Evolutionary conservation across 2,329 filamentous ascomycete genomes (phyloP).

Genomic region (Colletotrichum orbiculare): DNA sequence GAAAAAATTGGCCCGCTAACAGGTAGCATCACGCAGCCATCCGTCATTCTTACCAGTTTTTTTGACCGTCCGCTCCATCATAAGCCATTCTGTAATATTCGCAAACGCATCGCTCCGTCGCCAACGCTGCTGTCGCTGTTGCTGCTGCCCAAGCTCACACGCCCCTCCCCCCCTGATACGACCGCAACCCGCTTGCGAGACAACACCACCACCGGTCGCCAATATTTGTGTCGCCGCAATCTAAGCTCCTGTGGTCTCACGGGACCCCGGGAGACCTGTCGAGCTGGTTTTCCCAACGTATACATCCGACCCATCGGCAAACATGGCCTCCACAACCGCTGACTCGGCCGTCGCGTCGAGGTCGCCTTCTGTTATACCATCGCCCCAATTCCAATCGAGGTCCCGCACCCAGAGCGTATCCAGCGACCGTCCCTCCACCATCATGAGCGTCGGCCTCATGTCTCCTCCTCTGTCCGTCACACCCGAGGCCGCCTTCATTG

Average conservation of each 20-base stretch:
- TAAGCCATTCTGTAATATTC: conserved; percentile 34
- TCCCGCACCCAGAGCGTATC: conserved; percentile 74
- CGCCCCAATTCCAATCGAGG: conserved; percentile 47
- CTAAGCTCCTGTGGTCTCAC: conserved; percentile 37
- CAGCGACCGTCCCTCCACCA: conserved; percentile 75
- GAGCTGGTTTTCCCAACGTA: conserved; percentile 21
- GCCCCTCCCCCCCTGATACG: conserved; percentile 25
- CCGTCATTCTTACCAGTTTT: conserved; percentile 26
- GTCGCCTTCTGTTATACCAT: conserved; percentile 48
- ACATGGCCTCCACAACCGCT: conserved; percentile 32
- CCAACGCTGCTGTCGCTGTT: conserved; percentile 2
- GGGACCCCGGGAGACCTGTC: conserved; percentile 25
- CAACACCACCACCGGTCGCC: conserved; percentile 11
- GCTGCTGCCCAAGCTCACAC: not conserved
- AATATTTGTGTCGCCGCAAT: conserved; percentile 32
- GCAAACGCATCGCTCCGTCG: conserved; percentile 21
- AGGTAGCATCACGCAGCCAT: conserved; percentile 33
- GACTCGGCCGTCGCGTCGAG: conserved; percentile 42
- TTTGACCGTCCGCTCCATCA: conserved; percentile 13
- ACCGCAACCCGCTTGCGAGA: conserved; percentile 21
- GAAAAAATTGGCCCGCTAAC: conserved; percentile 24
- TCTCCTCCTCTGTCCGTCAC: conserved; percentile 76
- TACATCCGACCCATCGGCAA: conserved; percentile 23
- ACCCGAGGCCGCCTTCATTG: conserved; percentile 88
- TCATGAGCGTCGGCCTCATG: conserved; percentile 67